phyloP scores from a whole-genome alignment of 1,284 basidiomycete species.

The Melampsora larici-populina region DNA sequence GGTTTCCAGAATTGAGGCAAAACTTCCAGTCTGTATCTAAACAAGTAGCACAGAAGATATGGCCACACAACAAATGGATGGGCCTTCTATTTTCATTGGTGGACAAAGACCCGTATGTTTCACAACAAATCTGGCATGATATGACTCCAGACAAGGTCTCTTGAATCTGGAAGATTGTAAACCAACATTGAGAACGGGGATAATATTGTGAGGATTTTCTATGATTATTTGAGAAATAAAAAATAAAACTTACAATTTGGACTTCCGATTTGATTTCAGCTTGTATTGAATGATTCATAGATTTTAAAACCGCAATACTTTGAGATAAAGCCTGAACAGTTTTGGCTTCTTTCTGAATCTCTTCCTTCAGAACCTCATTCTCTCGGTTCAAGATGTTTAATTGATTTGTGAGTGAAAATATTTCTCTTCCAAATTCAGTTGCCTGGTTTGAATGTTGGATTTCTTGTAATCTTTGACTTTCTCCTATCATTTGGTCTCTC shows the following conservation, averaged over 20 bases:
- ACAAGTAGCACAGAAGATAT: slow-evolving; percentile 39
- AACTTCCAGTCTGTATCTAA: slow-evolving; percentile 19
- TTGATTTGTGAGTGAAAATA: neutral
- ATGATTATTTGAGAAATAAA: too few relatives aligned
- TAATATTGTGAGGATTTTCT: too few relatives aligned
- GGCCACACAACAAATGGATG: too few relatives aligned
- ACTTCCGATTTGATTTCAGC: too few relatives aligned
- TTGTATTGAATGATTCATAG: too few relatives aligned
- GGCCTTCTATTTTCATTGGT: slow-evolving; percentile 15
- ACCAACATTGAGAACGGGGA: slow-evolving; percentile 1
- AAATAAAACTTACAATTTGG: too few relatives aligned
- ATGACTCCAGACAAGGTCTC: slow-evolving; percentile 27
- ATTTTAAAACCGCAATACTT: neutral
- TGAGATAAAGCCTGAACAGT: slow-evolving; percentile 17
- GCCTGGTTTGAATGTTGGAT: too few relatives aligned
- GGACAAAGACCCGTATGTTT: slow-evolving; percentile 31
- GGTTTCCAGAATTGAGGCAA: neutral
- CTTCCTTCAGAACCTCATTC: slow-evolving; percentile 15
- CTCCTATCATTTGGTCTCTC: too few relatives aligned
- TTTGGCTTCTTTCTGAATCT: slow-evolving; percentile 11
- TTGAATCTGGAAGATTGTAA: slow-evolving; percentile 8
- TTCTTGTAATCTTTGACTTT: too few relatives aligned
- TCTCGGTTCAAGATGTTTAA: neutral
- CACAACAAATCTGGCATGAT: slow-evolving; percentile 36
- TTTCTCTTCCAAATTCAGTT: too few relatives aligned